Conservation (phyloP, 257 asterid genomes). For the Fraxinus anomala region DNA sequence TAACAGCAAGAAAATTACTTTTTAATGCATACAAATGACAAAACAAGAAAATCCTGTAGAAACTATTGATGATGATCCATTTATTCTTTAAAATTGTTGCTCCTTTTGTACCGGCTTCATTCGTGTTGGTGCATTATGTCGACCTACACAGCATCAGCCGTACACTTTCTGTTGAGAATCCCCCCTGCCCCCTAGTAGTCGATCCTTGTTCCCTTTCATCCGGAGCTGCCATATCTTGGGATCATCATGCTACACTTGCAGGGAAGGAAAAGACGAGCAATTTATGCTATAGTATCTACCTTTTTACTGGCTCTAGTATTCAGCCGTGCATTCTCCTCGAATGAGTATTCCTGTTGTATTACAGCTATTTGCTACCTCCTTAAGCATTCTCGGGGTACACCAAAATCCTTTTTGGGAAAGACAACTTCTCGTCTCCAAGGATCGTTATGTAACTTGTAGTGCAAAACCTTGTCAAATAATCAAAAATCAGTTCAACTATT, state of each 20-base stretch:
- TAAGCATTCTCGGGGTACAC: conserved; percentile 74
- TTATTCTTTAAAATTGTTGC: background rate
- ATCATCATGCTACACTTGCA: conserved; percentile 19
- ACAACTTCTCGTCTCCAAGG: conserved; percentile 67
- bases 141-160: background rate
- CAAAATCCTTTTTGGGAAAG: conserved; percentile 48
- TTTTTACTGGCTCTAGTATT: background rate
- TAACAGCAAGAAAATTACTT: background rate
- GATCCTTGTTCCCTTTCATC: background rate
- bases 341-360: conserved; percentile 18
- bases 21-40: conserved; percentile 11
- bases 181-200: background rate
- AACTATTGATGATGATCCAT: conserved; percentile 3
- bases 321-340: background rate
- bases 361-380: conserved; percentile 24
- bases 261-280: conserved; percentile 21
- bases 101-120: background rate
- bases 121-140: background rate
- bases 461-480: conserved; percentile 58
- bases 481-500: conserved; percentile 16
- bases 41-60: conserved; percentile 1
- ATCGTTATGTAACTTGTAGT: conserved; percentile 84
- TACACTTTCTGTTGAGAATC: background rate
- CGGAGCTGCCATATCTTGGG: conserved; percentile 17
- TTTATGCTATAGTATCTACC: conserved; percentile 23